Base-by-base conservation (phyloP, 805 yeast genomes). In the Yarrowia alimentaria region DNA sequence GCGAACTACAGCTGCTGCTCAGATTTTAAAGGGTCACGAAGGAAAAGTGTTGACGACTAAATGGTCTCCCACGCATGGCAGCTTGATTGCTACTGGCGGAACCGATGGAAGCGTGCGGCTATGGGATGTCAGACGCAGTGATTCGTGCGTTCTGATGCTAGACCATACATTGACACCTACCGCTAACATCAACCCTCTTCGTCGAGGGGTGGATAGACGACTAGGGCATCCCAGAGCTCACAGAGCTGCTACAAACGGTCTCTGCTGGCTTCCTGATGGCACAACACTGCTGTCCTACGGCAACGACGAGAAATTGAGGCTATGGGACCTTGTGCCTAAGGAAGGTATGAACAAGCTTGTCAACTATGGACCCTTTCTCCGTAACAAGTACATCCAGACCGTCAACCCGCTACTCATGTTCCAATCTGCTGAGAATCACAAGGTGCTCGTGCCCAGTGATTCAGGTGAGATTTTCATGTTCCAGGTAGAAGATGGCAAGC, bases 31-130 rank as follows among this genome's bases (percentile, higher is more conserved):
- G 33, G 89, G 86, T 9, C 84, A 79, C 55, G 72, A 72, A 2
- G 79, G 81, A 1, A 75, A 71, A 52, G 75, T 81, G 1, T 62
- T 80, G 35, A 65, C 79, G 20, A 79, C 83, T 22, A 78, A 80
- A 59, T 88, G 95, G 91, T 83, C 85, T 37, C 95, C 95, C 0
- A 30, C 37, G 1, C 85, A 82, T 61, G 86, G 82, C 37, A 82
- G 85, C 67, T 80, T 87, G 81, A 76, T 93, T 59, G 79, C 86
- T 19, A 85, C 96, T 4, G 95, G 84, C 12, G 88, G 96, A 12
- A 96, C 90, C 64, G 99, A 93, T 67, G 96, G 98, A 18, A 85
- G 95, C 1, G 91, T 84, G 32, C 81, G 89, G 61, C 83, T 93
- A 13, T 93, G 99, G 99, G 99, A 43, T 4, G 37, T 43, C 11